phyloP scores from a whole-genome alignment of 805 yeast species.

The Candida vartiovaarae region DNA sequence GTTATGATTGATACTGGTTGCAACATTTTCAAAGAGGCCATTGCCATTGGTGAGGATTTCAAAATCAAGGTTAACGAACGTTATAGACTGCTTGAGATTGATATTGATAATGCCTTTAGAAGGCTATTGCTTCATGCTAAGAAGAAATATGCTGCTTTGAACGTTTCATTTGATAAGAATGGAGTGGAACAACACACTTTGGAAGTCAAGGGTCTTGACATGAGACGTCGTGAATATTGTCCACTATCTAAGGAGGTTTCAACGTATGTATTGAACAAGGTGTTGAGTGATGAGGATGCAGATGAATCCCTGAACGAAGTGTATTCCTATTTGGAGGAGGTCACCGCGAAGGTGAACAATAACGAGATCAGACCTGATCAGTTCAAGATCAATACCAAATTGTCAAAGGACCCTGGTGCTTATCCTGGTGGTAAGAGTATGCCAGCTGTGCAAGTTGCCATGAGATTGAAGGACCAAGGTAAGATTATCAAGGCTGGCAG shows the following conservation, averaged over 20 bases:
- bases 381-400: constrained; percentile 74
- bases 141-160: constrained; percentile 95
- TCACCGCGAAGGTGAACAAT: constrained; percentile 48
- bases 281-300: constrained; percentile 67
- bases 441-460: constrained; percentile 91
- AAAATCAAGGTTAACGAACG: constrained; percentile 82
- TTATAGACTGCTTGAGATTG: constrained; percentile 83
- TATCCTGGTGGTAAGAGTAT: constrained; percentile 76
- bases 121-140: constrained; percentile 84
- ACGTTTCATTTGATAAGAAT: constrained; percentile 40
- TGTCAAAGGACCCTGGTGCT: constrained; percentile 81
- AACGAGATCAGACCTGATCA: constrained; percentile 60
- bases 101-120: constrained; percentile 88
- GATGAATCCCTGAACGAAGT: constrained; percentile 68
- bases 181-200: constrained; percentile 53
- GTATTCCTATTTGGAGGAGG: constrained; percentile 61
- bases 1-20: constrained; percentile 95
- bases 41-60: constrained; percentile 78
- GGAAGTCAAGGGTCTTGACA: constrained; percentile 94
- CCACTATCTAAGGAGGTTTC: constrained; percentile 88
- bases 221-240: constrained; percentile 95
- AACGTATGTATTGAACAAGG: constrained; percentile 59
- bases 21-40: constrained; percentile 60
- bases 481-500: constrained; percentile 83
- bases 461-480: constrained; percentile 73